Base-by-base conservation (phyloP, 1,284 basidiomycete genomes). In the Gymnopus androsaceus region DNA sequence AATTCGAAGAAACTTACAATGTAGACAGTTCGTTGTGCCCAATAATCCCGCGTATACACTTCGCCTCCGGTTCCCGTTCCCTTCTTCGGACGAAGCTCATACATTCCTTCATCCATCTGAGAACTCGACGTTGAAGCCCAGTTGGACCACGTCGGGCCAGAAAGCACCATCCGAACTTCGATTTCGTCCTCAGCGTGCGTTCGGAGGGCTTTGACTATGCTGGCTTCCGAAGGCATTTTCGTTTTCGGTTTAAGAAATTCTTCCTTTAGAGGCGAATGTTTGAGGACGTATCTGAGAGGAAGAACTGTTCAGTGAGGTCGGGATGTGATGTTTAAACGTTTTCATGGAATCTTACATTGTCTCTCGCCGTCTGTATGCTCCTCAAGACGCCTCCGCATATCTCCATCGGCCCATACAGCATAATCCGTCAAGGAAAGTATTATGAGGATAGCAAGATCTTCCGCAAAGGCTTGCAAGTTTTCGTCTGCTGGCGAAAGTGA, bases 21-120 rank as follows among this genome's bases (percentile, higher is more conserved):
- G 63, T 92, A 92, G 2, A 88, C 62, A 0, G 84, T 88, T 51
- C 78, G 63, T 2, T 73, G 65, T 12, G 87, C 80, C 89, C 89
- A 90, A 19, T 82, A 75, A 14, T 66, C 65, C 56, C 75, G 75
- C 15, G 75, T 72, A 55, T 68, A 75, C 28, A 17, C 28, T 30
- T 21, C 47, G 27, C 19, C 37, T 27, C 42, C 34, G 8, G n/a
- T 60, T 4, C 61, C 65, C 2, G 60, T 54, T 73, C 77, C 78
- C 55, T 79, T 75, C 56, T 76, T 82, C 49, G 81, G 70, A 11
- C 85, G 75, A 17, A 90, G 67, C 71, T 90, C 83, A 61, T 85
- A 90, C 25, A 71, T 80, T 56, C 70, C 82, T 68, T 30, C 70
- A 54, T 42, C 68, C 67, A 55, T 62, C 33, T 62, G 63, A 38